These are phyloP conservation scores for Microascus cirrosus DNA, from an alignment of 2,329 filamentous ascomycete species.

Conservation along the genomic window DNA sequence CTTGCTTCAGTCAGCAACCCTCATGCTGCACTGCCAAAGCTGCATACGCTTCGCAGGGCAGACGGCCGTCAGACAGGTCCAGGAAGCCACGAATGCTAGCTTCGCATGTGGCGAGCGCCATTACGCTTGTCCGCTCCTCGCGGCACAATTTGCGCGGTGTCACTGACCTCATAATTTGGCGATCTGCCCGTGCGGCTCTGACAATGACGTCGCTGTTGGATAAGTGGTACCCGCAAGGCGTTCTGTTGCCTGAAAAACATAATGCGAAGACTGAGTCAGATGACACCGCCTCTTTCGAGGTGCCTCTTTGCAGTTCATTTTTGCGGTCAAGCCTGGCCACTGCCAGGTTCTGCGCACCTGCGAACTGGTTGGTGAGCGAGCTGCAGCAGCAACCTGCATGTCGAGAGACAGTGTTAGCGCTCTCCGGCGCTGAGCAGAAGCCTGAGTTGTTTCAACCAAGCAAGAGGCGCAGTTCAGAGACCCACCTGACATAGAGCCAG, in stretches of 20 bases:
- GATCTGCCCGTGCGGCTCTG: neutral
- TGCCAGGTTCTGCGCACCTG: too few species aligned
- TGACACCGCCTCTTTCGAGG: neutral
- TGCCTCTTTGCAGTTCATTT: neutral
- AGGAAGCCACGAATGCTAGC: neutral
- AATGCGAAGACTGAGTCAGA: neutral
- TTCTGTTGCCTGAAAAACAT: neutral
- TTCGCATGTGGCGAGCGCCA: neutral
- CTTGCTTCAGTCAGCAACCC: neutral
- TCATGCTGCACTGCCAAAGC: neutral
- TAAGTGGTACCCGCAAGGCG: neutral
- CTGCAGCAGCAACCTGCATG: too few species aligned
- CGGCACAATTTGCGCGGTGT: neutral
- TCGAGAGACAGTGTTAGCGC: too few species aligned
- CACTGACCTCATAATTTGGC: neutral
- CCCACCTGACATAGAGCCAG: neutral
- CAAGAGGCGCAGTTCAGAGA: neutral
- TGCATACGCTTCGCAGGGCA: neutral
- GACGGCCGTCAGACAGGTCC: neutral
- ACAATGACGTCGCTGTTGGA: neutral
- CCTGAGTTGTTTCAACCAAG: neutral
- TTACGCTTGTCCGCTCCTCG: neutral
- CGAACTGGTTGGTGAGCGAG: too few species aligned
- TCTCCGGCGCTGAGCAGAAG: neutral
- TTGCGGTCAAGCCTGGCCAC: neutral